Conservation (phyloP, 768 basidiomycete genomes). For the Mycena capillaripes region DNA sequence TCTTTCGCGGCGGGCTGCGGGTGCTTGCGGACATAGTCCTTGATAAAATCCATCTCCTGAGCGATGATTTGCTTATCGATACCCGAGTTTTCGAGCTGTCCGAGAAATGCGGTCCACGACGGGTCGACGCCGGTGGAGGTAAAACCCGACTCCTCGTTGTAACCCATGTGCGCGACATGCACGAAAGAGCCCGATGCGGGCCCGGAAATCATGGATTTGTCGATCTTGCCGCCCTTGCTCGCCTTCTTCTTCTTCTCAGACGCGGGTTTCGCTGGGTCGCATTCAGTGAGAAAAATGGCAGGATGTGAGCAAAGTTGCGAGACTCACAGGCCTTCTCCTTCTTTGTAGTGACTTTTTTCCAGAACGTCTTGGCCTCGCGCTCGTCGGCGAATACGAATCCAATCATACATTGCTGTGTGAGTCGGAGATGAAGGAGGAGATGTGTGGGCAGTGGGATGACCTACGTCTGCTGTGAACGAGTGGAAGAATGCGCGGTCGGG, state of each 20-base stretch:
- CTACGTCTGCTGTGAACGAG: conserved; percentile 92
- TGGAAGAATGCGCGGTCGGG: conserved; percentile 93
- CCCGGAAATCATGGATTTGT: conserved; percentile 93
- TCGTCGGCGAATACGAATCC: conserved; percentile 93
- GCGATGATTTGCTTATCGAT: conserved; percentile 77
- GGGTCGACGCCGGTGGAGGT: conserved; percentile 90
- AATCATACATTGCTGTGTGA: conserved; percentile 84
- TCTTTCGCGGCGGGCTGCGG: conserved; percentile 58
- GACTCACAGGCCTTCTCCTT: conserved; percentile 64
- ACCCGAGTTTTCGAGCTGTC: conserved; percentile 73
- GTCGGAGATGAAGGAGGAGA: neutral
- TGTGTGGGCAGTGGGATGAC: conserved; percentile 48
- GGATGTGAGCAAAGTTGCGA: neutral
- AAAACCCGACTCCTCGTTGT: conserved; percentile 89
- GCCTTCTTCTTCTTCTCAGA: conserved; percentile 71
- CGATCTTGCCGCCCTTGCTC: conserved; percentile 81
- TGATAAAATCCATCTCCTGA: conserved; percentile 91
- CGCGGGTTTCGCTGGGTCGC: conserved; percentile 60
- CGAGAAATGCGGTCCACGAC: conserved; percentile 85
- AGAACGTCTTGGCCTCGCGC: conserved; percentile 84
- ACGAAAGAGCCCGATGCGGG: conserved; percentile 85
- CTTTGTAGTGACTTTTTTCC: conserved; percentile 84
- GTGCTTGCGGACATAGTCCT: conserved; percentile 77
- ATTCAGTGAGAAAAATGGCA: conserved; percentile 4
- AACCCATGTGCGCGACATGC: conserved; percentile 97